These are phyloP conservation scores for Thermoascus crustaceus DNA, from an alignment of 2,329 filamentous ascomycete genomes.

Conservation along the genomic window DNA sequence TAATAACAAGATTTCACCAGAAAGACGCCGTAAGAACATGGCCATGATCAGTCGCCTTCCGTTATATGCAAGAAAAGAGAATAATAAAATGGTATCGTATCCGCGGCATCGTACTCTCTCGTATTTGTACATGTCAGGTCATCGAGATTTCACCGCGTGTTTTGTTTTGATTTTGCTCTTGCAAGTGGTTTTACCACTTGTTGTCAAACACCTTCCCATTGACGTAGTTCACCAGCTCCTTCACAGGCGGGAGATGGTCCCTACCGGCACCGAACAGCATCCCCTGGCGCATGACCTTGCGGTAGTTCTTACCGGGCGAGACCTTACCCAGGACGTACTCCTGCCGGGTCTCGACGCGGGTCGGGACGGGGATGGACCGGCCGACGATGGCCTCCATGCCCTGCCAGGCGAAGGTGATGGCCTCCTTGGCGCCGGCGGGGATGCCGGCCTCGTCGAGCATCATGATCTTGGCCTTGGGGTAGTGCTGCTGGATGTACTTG, in stretches of 20 bases:
- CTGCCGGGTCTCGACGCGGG: conserved; percentile 45
- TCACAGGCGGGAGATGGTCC: conserved; percentile 40
- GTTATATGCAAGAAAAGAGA: no score
- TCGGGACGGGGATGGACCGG: conserved; percentile 47
- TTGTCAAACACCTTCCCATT: conserved; percentile 43
- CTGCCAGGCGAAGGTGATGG: conserved; percentile 53
- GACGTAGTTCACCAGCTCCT: conserved; percentile 44
- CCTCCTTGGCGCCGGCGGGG: conserved; percentile 51
- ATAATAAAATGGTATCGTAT: no score
- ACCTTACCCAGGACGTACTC: conserved; percentile 50
- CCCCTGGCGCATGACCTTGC: conserved; percentile 45
- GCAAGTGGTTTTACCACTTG: conserved; percentile 29
- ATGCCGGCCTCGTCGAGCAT: conserved; percentile 53
- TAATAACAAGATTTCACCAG: no score
- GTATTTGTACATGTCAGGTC: no score
- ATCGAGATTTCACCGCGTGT: no score
- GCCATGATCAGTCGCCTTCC: no score
- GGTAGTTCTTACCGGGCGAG: conserved; percentile 47
- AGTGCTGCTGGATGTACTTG: conserved; percentile 43
- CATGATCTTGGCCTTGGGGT: conserved; percentile 42
- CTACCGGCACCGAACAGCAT: conserved; percentile 43
- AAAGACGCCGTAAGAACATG: no score
- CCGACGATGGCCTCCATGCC: conserved; percentile 53
- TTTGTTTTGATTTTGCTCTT: no score
- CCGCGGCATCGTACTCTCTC: no score